A percentile compares a stretch with the other conserved stretches of the same genome.
phyloP scores from a whole-genome alignment of 129 eudicot genomes.

The Solidago caesia region DNA sequence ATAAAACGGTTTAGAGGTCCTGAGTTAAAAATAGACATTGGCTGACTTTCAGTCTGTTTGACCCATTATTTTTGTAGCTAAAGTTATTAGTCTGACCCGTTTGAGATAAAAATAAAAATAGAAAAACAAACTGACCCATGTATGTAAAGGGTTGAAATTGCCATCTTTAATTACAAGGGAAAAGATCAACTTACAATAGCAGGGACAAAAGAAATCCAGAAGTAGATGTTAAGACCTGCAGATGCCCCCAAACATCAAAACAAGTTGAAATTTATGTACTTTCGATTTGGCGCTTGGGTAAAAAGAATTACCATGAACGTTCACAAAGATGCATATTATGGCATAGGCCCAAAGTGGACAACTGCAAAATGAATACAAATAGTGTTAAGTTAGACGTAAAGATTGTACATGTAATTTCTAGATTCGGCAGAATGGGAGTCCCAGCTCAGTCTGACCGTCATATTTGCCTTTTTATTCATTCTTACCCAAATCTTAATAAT shows the following conservation, averaged over 20 bases:
- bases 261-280: neutral
- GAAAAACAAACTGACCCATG: neutral
- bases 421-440: neutral
- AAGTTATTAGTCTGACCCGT: neutral
- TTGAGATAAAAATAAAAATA: neutral
- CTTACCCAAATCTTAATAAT: neutral
- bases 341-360: constrained; percentile 99
- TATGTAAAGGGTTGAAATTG: neutral
- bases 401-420: neutral
- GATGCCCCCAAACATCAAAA: constrained; percentile 15
- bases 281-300: neutral
- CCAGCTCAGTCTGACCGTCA: neutral
- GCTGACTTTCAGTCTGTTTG: neutral
- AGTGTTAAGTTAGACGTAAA: neutral
- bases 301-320: constrained; percentile 70
- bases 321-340: constrained; percentile 82
- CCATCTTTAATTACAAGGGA: neutral
- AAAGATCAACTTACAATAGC: constrained; percentile 67
- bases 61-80: neutral
- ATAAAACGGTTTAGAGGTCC: neutral
- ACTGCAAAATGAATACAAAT: constrained; percentile 46
- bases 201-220: constrained; percentile 95
- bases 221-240: constrained; percentile 91
- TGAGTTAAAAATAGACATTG: neutral
- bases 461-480: too few species aligned